Percentiles rank a stretch among this genome's conserved stretches.
These are phyloP conservation scores for Trichoderma asperellum DNA, from an alignment of 2,329 filamentous ascomycete species.

Conservation along the genomic window DNA sequence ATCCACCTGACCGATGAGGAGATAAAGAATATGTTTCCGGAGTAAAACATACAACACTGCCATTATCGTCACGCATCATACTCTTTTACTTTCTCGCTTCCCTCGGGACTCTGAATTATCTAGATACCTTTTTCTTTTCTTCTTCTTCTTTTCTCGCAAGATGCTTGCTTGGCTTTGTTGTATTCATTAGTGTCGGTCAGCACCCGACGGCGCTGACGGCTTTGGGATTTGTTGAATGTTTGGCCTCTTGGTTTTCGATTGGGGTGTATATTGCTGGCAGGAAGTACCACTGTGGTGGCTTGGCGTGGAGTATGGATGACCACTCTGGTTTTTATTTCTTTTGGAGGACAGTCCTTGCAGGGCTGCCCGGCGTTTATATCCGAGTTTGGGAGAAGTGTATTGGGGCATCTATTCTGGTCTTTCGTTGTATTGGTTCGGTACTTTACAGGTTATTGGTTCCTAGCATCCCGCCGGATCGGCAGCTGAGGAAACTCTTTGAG, in stretches of 20 bases:
- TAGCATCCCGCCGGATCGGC: neutral
- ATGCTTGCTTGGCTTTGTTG: slow-evolving; percentile 26
- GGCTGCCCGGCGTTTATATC: slow-evolving; percentile 18
- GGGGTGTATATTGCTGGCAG: slow-evolving; percentile 8
- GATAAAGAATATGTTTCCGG: slow-evolving; percentile 67
- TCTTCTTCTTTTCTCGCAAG: neutral
- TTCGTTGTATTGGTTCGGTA: slow-evolving; percentile 4
- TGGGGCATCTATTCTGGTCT: slow-evolving; percentile 9
- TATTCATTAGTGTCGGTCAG: slow-evolving; percentile 17
- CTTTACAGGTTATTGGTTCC: slow-evolving; percentile 6
- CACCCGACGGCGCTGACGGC: slow-evolving; percentile 24
- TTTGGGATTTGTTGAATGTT: slow-evolving; percentile 12
- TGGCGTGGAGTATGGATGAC: slow-evolving; percentile 20
- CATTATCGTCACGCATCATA: slow-evolving; percentile 22
- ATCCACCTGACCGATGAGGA: slow-evolving; percentile 80
- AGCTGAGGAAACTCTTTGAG: neutral
- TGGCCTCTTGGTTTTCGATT: slow-evolving; percentile 5
- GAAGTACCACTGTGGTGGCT: neutral
- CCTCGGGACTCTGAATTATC: slow-evolving; percentile 19
- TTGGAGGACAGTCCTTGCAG: neutral
- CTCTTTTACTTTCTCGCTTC: neutral
- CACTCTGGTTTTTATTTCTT: slow-evolving; percentile 3
- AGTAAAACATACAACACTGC: slow-evolving; percentile 46
- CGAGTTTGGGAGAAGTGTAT: slow-evolving; percentile 11
- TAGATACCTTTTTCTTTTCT: slow-evolving; percentile 22